Conservation (phyloP, 2,329 filamentous ascomycete species). For the Neonectria neomacrospora region DNA sequence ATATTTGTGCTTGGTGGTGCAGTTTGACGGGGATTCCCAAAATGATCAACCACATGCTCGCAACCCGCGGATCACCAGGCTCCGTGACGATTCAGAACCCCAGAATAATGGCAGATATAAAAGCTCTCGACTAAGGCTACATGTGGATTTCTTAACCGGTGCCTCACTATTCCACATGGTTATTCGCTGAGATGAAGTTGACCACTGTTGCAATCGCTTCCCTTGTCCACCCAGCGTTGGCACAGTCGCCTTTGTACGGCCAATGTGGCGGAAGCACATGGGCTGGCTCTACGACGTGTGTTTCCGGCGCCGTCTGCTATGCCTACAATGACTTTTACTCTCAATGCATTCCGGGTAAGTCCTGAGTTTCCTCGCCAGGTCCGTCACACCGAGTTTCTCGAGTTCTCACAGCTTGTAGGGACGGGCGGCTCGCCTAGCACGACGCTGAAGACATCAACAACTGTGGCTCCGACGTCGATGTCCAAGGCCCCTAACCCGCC, state of each 20-base stretch:
- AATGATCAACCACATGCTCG: background rate
- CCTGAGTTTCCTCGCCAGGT: no score
- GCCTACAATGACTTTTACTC: constrained; percentile 27
- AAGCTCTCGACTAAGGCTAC: background rate
- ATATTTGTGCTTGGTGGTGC: background rate
- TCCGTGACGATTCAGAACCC: constrained; percentile 7
- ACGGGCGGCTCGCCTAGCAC: background rate
- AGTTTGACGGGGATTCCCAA: constrained; percentile 23
- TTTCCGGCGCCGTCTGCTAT: constrained; percentile 22
- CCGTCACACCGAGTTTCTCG: background rate
- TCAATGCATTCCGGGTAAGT: constrained; percentile 27
- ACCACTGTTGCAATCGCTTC: constrained; percentile 6
- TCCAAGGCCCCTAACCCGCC: constrained; percentile 6
- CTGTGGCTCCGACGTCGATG: constrained; percentile 22
- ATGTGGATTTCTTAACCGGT: background rate
- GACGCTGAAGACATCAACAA: constrained; percentile 1
- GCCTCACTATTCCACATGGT: background rate
- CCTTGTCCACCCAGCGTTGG: constrained; percentile 13
- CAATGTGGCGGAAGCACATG: constrained; percentile 27
- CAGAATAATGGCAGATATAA: constrained; percentile 1
- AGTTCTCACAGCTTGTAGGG: constrained; percentile 2
- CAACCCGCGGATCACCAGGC: constrained; percentile 13
- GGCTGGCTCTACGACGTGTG: constrained; percentile 22
- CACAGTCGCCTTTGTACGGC: constrained; percentile 20
- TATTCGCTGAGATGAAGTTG: constrained; percentile 11